Base-by-base conservation (phyloP, 1,284 basidiomycete genomes). In the Paramarasmius palmivorus region DNA sequence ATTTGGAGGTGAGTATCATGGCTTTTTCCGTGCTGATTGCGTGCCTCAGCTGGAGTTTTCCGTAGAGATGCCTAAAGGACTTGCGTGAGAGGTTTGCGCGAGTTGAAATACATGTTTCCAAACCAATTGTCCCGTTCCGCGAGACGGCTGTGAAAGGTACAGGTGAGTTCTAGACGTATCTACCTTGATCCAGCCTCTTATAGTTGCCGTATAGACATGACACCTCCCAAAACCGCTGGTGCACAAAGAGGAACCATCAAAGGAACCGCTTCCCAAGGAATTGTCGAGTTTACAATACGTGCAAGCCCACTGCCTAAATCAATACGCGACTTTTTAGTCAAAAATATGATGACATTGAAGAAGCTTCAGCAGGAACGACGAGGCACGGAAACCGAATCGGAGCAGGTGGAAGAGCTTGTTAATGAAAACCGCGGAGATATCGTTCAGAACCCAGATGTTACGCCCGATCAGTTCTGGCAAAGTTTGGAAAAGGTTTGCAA, bases 71-170 rank as follows among this genome's bases (percentile, higher is more conserved):
- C 66, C 71, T 99, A 49, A 95, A 94, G 70, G 97, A 99, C 69
- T 76, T 99, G 17, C 83, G 92, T 20, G 97, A 99, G 70, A 81
- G 96, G 20, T 99, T 99, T 67, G 96, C 97, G 0, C 86, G 87
- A 57, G 88, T 97, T 49, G 90, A 93, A 50, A 95, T 99, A 46
- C 93, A 96, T 61, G 87, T 90, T 7, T 98, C 95, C 1, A 88
- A 95, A 61, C 95, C 96, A 0, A 96, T 99, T 50, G 97, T 99
- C 4, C 96, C 97, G 1, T 99, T 98, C 77, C 82, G 97, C 44
- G 97, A 99, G 72, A 98, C 96, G 0, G 92, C 93, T 0, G 82
- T 98, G 29, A 90, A 84, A 63, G 92, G 77, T 3, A 65, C 76
- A 59, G 92, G 92, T 90, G 59, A 50, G 63, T 58, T 25, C 15